A percentile compares a stretch with the other conserved stretches of the same genome.
phyloP scores from a whole-genome alignment of 495 filamentous ascomycete species.

The Aspergillus mulundensis region DNA sequence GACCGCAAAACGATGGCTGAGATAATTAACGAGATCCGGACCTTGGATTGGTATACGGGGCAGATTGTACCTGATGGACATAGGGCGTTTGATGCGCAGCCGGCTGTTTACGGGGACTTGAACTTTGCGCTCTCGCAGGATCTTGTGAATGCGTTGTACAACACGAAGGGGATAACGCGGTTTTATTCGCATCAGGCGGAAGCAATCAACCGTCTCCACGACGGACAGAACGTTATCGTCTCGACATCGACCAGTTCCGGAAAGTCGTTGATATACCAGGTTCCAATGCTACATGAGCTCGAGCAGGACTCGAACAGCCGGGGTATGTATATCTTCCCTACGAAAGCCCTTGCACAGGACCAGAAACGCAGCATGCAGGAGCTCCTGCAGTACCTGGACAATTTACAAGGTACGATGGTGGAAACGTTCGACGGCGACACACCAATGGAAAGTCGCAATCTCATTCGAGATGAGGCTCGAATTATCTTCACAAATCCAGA shows the following conservation, averaged over 20 bases:
- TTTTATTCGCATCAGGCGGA: conserved; percentile 95
- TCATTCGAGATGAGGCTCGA: conserved; percentile 80
- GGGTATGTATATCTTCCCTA: conserved; percentile 98
- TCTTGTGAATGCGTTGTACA: conserved; percentile 91
- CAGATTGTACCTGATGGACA: conserved; percentile 96
- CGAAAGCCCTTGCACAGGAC: conserved; percentile 95
- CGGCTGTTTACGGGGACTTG: conserved; percentile 77
- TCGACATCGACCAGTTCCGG: conserved; percentile 94
- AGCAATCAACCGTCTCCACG: conserved; percentile 86
- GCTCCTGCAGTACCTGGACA: conserved; percentile 72
- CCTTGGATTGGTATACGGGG: conserved; percentile 77
- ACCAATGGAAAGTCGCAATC: conserved; percentile 68
- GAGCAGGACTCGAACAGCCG: conserved; percentile 71
- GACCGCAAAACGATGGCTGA: conserved; percentile 79
- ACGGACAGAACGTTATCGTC: conserved; percentile 83
- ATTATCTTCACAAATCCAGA: conserved; percentile 99
- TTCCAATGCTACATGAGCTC: conserved; percentile 85
- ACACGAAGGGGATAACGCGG: conserved; percentile 75
- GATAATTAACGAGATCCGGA: conserved; percentile 80
- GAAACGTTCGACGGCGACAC: conserved; percentile 98
- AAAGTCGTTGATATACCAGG: conserved; percentile 94
- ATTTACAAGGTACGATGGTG: conserved; percentile 69
- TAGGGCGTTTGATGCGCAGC: conserved; percentile 85
- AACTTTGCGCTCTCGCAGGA: conserved; percentile 83
- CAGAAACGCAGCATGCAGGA: conserved; percentile 86